A percentile compares a stretch with the other conserved stretches of the same genome.
These are phyloP conservation scores for Pilasporangium apinafurcum DNA, from an alignment of 352 stramenopile genomes.

Conservation along the genomic window DNA sequence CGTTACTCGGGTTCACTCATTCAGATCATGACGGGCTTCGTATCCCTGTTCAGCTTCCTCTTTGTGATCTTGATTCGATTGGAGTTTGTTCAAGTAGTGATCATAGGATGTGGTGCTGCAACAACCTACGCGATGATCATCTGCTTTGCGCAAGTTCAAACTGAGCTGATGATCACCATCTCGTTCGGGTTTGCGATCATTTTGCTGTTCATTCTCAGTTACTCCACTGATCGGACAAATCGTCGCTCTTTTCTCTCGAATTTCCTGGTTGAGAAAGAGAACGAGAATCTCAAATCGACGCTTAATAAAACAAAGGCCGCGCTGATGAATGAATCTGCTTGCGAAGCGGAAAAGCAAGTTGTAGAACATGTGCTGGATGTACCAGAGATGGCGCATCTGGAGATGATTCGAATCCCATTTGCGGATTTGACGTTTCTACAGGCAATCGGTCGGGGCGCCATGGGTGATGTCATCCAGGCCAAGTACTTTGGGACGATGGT, in stretches of 20 bases:
- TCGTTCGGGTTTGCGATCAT: slow-evolving; percentile 54
- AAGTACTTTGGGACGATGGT: slow-evolving; percentile 85
- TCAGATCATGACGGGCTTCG: slow-evolving; percentile 61
- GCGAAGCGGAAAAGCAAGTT: slow-evolving; percentile 64
- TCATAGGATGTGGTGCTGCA: slow-evolving; percentile 50
- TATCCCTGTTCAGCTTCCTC: slow-evolving; percentile 75
- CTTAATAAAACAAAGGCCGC: slow-evolving; percentile 76
- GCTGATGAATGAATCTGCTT: slow-evolving; percentile 72
- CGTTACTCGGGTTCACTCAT: slow-evolving; percentile 54
- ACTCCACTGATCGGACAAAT: slow-evolving; percentile 74
- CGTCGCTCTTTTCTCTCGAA: slow-evolving; percentile 78
- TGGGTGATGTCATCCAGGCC: slow-evolving; percentile 87
- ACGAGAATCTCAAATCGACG: slow-evolving; percentile 73
- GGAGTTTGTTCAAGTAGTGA: slow-evolving; percentile 81
- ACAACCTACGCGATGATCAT: slow-evolving; percentile 62
- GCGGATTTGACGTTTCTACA: slow-evolving; percentile 76
- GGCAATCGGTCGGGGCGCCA: slow-evolving; percentile 70
- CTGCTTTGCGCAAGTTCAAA: slow-evolving; percentile 33
- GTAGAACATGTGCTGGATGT: slow-evolving; percentile 62
- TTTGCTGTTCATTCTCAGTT: slow-evolving; percentile 71
- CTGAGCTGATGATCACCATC: slow-evolving; percentile 69
- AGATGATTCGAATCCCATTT: slow-evolving; percentile 81
- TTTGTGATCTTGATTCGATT: slow-evolving; percentile 82
- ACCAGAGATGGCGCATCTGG: slow-evolving; percentile 68
- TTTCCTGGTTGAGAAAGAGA: slow-evolving; percentile 82